Percentiles rank a stretch among this genome's conserved stretches.
Conservation (phyloP, 192 early-diverging fungal species). For the Coemansia javaensis region DNA sequence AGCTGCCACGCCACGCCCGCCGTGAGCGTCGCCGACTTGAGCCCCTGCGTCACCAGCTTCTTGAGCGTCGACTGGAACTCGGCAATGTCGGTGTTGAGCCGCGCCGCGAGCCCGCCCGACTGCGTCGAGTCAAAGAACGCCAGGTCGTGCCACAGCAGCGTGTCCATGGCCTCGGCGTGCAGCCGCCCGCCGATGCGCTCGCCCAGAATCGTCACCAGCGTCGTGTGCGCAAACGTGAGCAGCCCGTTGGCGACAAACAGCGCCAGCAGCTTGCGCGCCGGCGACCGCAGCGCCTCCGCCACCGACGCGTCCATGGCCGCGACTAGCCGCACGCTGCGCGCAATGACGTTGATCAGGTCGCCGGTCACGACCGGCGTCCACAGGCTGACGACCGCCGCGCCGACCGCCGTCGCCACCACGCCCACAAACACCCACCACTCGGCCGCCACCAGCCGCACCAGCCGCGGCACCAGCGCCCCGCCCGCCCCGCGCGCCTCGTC, state of each 20-base stretch:
- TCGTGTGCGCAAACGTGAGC: slow-evolving; percentile 60
- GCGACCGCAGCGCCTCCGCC: slow-evolving; percentile 30
- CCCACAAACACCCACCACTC: slow-evolving; percentile 53
- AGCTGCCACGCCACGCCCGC: slow-evolving; percentile 55
- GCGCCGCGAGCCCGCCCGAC: slow-evolving; percentile 52
- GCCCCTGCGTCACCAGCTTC: slow-evolving; percentile 56
- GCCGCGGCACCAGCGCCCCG: slow-evolving; percentile 1
- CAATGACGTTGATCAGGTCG: slow-evolving; percentile 56
- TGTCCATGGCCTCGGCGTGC: slow-evolving; percentile 44
- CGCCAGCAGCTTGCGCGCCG: slow-evolving; percentile 53
- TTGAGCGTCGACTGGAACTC: slow-evolving; percentile 64
- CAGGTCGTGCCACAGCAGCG: slow-evolving; percentile 59
- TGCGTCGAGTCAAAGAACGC: slow-evolving; percentile 57
- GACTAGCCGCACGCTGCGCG: slow-evolving; percentile 21
- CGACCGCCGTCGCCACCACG: slow-evolving; percentile 55
- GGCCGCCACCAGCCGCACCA: slow-evolving; percentile 44
- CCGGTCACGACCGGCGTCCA: slow-evolving; percentile 57
- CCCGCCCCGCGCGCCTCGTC: not conserved
- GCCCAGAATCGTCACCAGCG: slow-evolving; percentile 57
- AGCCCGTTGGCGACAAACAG: slow-evolving; percentile 55
- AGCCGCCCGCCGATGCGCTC: slow-evolving; percentile 56
- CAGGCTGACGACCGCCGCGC: slow-evolving; percentile 52
- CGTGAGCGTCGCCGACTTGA: slow-evolving; percentile 54
- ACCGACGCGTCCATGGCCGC: slow-evolving; percentile 12
- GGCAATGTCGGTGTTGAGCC: slow-evolving; percentile 53